These are phyloP conservation scores for Talaromyces sp. DNA, from an alignment of 2,329 filamentous ascomycete genomes.

Conservation along the genomic window DNA sequence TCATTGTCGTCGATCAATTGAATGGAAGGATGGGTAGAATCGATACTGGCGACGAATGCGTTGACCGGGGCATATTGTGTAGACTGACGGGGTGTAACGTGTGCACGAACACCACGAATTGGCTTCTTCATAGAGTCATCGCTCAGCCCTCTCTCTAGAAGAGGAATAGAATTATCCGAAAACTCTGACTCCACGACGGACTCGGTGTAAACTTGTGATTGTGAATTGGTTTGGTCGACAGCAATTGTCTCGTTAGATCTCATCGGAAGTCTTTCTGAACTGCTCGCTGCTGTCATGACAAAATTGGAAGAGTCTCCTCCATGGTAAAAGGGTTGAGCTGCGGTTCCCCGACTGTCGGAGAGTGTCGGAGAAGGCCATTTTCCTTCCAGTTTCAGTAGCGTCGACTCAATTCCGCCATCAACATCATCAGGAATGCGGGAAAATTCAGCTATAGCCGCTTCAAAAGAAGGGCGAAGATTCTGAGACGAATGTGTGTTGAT, in stretches of 20 bases:
- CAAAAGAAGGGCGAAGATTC: conserved; percentile 68
- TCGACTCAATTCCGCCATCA: conserved; percentile 88
- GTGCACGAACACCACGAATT: conserved; percentile 21
- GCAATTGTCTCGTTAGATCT: not conserved
- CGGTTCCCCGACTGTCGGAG: conserved; percentile 1
- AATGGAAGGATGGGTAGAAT: conserved; percentile 49
- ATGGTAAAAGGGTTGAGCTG: not conserved
- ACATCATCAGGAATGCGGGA: conserved; percentile 85
- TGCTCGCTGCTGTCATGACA: not conserved
- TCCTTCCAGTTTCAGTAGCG: conserved; percentile 86
- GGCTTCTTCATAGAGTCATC: conserved; percentile 52
- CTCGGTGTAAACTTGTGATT: conserved; percentile 38
- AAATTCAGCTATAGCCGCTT: conserved; percentile 81
- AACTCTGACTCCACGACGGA: conserved; percentile 61
- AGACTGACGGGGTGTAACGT: conserved; percentile 25
- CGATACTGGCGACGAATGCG: conserved; percentile 28
- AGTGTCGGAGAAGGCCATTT: conserved; percentile 51
- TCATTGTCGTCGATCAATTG: conserved; percentile 52
- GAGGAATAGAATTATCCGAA: conserved; percentile 73
- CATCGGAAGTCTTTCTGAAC: not conserved
- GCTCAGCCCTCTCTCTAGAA: conserved; percentile 64
- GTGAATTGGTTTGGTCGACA: conserved; percentile 25
- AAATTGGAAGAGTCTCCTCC: not conserved
- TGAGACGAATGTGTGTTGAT: conserved; percentile 55
- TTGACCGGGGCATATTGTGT: conserved; percentile 28